A percentile compares a stretch with the other conserved stretches of the same genome.
Evolutionary conservation across 257 asterid genomes (phyloP).

Genomic region (Verbascum thapsus): DNA sequence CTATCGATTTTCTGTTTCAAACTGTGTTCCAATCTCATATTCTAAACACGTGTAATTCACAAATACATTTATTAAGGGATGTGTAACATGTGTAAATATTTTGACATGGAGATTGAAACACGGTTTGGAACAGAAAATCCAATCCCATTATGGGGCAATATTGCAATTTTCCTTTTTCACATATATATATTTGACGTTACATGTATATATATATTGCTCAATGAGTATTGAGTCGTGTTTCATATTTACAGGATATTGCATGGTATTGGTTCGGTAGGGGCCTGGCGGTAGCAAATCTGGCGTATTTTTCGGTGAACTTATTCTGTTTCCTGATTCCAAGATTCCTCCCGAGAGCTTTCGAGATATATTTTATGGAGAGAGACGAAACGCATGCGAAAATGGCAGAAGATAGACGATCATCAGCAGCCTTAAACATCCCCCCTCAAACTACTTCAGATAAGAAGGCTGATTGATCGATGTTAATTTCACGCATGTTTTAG

Average conservation of each 20-base stretch:
- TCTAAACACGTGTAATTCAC: no score
- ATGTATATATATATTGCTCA: not conserved
- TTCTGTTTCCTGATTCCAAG: constrained; percentile 71
- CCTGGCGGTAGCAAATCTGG: constrained; percentile 55
- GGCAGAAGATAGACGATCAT: constrained; percentile 53
- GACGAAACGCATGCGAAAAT: constrained; percentile 54
- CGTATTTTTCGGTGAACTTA: constrained; percentile 54
- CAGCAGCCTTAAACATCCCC: constrained; percentile 29
- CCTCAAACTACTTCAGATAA: constrained; percentile 35
- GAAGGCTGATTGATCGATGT: constrained; percentile 40
- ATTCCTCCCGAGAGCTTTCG: constrained; percentile 81
- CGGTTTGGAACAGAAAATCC: no score
- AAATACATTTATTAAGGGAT: no score
- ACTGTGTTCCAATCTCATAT: no score
- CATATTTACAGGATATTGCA: constrained; percentile 59
- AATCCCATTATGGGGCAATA: no score
- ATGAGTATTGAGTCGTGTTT: not conserved
- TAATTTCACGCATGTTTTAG: not conserved
- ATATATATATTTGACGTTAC: no score
- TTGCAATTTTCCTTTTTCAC: no score
- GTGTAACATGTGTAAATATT: no score
- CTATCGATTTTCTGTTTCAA: no score
- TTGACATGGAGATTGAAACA: no score
- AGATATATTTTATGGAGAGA: constrained; percentile 58
- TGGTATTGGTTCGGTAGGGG: constrained; percentile 88